Percentiles rank a stretch among this genome's conserved stretches.
Conservation (phyloP, 495 filamentous ascomycete species). For the Penicillium fimorum region DNA sequence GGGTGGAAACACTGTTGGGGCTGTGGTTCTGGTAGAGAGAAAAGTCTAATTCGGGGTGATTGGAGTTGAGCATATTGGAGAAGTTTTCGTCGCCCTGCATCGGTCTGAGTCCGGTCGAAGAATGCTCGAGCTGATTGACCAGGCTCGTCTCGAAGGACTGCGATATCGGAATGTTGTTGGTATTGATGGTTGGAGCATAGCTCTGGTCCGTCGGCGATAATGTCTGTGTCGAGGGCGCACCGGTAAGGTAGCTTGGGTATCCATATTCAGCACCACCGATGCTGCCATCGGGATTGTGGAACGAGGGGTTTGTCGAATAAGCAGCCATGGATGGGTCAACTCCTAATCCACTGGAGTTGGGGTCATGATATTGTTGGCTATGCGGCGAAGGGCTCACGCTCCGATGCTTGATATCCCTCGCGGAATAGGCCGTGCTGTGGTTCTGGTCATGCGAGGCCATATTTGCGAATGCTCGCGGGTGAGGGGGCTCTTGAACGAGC, state of each 20-base stretch:
- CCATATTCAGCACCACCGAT: slow-evolving; percentile 31
- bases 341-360: slow-evolving; percentile 31
- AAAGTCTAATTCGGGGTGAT: slow-evolving; percentile 40
- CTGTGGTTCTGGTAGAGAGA: slow-evolving; percentile 39
- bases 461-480: slow-evolving; percentile 13
- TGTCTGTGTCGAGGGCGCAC: slow-evolving; percentile 25
- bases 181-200: slow-evolving; percentile 29
- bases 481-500: slow-evolving; percentile 22
- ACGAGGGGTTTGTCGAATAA: slow-evolving; percentile 29
- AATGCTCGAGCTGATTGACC: slow-evolving; percentile 37
- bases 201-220: slow-evolving; percentile 31
- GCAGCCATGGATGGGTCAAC: slow-evolving; percentile 41
- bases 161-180: slow-evolving; percentile 34
- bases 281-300: slow-evolving; percentile 22
- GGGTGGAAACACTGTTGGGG: slow-evolving; percentile 30
- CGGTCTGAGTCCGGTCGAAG: slow-evolving; percentile 18
- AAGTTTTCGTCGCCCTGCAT: slow-evolving; percentile 41
- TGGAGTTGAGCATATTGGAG: slow-evolving; percentile 40
- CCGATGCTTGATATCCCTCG: slow-evolving; percentile 34
- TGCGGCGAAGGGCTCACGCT: slow-evolving; percentile 45
- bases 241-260: slow-evolving; percentile 33
- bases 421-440: slow-evolving; percentile 31
- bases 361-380: slow-evolving; percentile 40
- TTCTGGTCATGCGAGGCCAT: slow-evolving; percentile 42
- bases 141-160: slow-evolving; percentile 42